Conservation (phyloP, 1,284 basidiomycete genomes). For the Paramarasmius palmivorus region DNA sequence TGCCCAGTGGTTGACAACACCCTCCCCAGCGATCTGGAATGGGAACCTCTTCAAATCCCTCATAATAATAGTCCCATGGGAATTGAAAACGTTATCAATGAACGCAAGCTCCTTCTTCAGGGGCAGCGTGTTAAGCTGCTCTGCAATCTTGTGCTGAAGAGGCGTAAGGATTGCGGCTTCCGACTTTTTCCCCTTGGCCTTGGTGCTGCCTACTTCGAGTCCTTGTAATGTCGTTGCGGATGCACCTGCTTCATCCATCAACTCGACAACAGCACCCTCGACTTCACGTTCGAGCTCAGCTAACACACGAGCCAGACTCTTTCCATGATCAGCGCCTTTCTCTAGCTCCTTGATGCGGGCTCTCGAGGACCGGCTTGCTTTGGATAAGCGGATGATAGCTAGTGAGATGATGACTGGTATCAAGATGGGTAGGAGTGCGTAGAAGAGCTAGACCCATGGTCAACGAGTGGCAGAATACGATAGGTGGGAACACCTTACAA, state of each 20-base stretch:
- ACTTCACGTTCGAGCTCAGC: constrained; percentile 43
- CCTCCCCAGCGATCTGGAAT: constrained; percentile 7
- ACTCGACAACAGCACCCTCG: constrained; percentile 35
- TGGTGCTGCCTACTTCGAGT: background rate
- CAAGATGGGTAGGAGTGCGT: background rate
- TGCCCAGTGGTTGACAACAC: constrained; percentile 11
- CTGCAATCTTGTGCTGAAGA: constrained; percentile 8
- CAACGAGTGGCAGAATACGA: background rate
- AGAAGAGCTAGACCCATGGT: background rate
- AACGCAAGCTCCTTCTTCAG: constrained; percentile 13
- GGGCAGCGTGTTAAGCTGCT: constrained; percentile 14
- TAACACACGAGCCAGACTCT: constrained; percentile 37
- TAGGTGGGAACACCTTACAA: background rate
- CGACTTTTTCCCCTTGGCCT: background rate
- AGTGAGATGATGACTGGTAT: background rate
- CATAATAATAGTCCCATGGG: constrained; percentile 14
- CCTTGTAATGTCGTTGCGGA: background rate
- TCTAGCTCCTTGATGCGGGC: constrained; percentile 40
- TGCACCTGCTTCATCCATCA: background rate
- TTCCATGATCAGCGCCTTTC: constrained; percentile 30
- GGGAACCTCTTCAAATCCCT: constrained; percentile 7
- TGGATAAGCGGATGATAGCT: background rate
- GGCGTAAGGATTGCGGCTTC: constrained; percentile 2
- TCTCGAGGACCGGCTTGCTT: background rate
- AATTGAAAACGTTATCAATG: constrained; percentile 9